These are phyloP conservation scores for Melanomma pulvis-pyrius DNA, from an alignment of 495 filamentous ascomycete genomes.

Conservation along the genomic window DNA sequence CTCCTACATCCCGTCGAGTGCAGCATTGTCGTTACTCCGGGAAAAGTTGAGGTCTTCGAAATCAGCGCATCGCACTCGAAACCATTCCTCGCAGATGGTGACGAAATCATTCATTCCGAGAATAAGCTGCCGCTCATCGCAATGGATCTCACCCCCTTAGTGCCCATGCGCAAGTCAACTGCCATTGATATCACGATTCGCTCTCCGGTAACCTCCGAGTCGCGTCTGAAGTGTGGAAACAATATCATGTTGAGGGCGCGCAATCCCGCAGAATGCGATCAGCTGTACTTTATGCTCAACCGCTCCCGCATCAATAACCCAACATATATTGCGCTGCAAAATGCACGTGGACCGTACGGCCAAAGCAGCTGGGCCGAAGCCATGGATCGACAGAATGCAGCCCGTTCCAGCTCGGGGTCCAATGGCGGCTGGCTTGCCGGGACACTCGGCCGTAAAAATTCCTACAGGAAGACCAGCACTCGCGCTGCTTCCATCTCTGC, in stretches of 20 bases:
- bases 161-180: constrained; percentile 83
- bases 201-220: constrained; percentile 72
- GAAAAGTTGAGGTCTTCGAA: constrained; percentile 81
- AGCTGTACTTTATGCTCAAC: constrained; percentile 81
- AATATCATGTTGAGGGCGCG: constrained; percentile 89
- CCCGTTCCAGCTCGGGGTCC: constrained; percentile 34
- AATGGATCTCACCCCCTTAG: constrained; percentile 83
- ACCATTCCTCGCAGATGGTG: constrained; percentile 46
- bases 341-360: constrained; percentile 55
- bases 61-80: constrained; percentile 57
- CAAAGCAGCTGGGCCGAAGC: constrained; percentile 45
- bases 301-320: constrained; percentile 82
- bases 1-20: constrained; percentile 74
- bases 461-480: constrained; percentile 61
- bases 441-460: constrained; percentile 55
- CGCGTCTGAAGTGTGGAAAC: constrained; percentile 68
- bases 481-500: constrained; percentile 53
- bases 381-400: constrained; percentile 49
- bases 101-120: constrained; percentile 39
- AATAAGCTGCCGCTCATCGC: constrained; percentile 66
- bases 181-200: constrained; percentile 92
- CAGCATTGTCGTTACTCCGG: constrained; percentile 77
- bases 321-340: constrained; percentile 81
- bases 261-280: constrained; percentile 73
- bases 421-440: constrained; percentile 37